These are phyloP conservation scores for Calonectria henricotiae DNA, from an alignment of 2,329 filamentous ascomycete species.

Conservation along the genomic window DNA sequence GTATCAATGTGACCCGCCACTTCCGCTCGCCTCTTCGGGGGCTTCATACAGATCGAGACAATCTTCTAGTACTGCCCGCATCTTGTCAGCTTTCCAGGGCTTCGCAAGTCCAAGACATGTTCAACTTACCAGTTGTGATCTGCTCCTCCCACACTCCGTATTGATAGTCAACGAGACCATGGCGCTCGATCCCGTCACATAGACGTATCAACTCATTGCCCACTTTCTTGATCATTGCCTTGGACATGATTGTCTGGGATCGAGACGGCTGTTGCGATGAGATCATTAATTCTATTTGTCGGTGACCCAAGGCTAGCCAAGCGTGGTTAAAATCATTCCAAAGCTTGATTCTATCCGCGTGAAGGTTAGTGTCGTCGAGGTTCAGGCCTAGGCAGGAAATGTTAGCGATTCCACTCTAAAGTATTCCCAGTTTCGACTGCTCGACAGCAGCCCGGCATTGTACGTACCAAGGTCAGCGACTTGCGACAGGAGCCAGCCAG, in stretches of 20 bases:
- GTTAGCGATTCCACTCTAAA: constrained; percentile 39
- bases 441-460: constrained; percentile 14
- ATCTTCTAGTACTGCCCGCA: constrained; percentile 57
- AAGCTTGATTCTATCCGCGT: constrained; percentile 83
- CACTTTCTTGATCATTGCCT: constrained; percentile 82
- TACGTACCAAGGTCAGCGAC: constrained; percentile 71
- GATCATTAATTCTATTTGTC: constrained; percentile 83
- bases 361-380: constrained; percentile 84
- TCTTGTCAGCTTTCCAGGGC: constrained; percentile 39
- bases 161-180: constrained; percentile 97
- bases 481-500: constrained; percentile 71
- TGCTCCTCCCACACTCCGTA: constrained; percentile 97
- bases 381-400: constrained; percentile 77
- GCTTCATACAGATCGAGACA: constrained; percentile 66
- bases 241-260: constrained; percentile 76
- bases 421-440: not conserved
- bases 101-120: constrained; percentile 11
- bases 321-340: constrained; percentile 97
- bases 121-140: constrained; percentile 83
- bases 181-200: constrained; percentile 89
- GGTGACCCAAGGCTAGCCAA: constrained; percentile 88
- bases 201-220: constrained; percentile 86
- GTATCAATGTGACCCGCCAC: constrained; percentile 50
- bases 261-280: constrained; percentile 73
- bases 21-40: constrained; percentile 57